phyloP scores from a whole-genome alignment of 2,329 filamentous ascomycete species.

The Colletotrichum agaves region DNA sequence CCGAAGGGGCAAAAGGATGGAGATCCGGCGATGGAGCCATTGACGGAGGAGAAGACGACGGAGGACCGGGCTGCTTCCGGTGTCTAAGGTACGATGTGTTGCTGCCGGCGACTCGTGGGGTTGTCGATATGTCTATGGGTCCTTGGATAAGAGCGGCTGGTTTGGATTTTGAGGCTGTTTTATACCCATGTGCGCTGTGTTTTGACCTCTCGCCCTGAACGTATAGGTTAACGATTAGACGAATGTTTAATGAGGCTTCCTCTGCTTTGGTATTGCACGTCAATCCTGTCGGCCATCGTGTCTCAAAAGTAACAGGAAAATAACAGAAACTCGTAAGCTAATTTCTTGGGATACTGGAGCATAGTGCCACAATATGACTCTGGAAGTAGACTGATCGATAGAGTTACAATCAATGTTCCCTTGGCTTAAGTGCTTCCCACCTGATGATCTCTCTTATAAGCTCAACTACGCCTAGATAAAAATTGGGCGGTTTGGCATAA shows the following conservation, averaged over 20 bases:
- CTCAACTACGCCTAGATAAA: too few relatives aligned
- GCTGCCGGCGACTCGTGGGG: neutral
- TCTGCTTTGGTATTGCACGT: neutral
- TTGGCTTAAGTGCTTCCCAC: too few relatives aligned
- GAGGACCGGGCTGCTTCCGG: slow-evolving; percentile 3
- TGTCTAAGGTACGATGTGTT: neutral
- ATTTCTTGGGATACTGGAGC: too few relatives aligned
- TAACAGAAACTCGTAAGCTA: too few relatives aligned
- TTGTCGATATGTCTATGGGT: neutral
- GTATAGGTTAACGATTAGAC: slow-evolving; percentile 10
- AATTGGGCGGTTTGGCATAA: too few relatives aligned
- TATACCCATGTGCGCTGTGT: slow-evolving; percentile 11
- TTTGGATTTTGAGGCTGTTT: slow-evolving; percentile 8
- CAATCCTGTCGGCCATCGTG: too few relatives aligned
- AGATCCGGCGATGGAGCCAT: slow-evolving; percentile 19
- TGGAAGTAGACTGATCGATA: too few relatives aligned
- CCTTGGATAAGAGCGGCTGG: neutral
- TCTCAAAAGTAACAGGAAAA: too few relatives aligned
- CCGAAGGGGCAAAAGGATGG: slow-evolving; percentile 42
- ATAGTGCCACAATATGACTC: too few relatives aligned
- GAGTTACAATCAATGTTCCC: too few relatives aligned
- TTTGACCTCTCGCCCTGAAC: neutral
- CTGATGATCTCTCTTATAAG: too few relatives aligned
- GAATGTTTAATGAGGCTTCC: slow-evolving; percentile 12
- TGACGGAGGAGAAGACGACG: slow-evolving; percentile 28